Conservation (phyloP, 176 grass and related monocot genomes). For the Eleusine coracana region DNA sequence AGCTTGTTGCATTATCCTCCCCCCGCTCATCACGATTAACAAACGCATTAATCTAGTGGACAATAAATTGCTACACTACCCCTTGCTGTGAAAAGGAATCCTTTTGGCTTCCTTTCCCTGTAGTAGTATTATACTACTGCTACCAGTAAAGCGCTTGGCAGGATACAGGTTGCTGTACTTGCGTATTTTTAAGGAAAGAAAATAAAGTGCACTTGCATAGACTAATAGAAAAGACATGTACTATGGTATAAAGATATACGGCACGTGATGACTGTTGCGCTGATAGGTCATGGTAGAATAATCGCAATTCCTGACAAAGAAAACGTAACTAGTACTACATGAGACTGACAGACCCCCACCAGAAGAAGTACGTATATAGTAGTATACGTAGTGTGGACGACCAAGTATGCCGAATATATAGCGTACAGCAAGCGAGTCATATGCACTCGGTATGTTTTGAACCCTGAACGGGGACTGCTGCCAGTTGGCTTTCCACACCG, state of each 20-base stretch:
- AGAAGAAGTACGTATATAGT: too few relatives aligned
- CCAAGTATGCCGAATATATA: not conserved
- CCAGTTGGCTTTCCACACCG: not conserved
- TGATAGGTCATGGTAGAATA: not conserved
- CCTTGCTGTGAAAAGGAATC: not conserved
- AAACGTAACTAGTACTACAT: not conserved
- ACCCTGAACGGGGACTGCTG: not conserved
- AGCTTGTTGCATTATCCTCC: not conserved
- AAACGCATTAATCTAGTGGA: not conserved
- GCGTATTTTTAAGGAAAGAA: not conserved
- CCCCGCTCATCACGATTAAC: not conserved
- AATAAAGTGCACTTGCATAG: not conserved
- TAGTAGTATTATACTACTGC: not conserved
- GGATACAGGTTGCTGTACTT: not conserved
- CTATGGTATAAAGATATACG: not conserved
- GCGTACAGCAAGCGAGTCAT: not conserved
- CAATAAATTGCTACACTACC: not conserved
- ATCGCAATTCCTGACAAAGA: not conserved
- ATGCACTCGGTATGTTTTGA: not conserved
- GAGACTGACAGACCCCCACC: too few relatives aligned
- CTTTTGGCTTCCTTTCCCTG: constrained; percentile 20
- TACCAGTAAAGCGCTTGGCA: not conserved
- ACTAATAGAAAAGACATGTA: too few relatives aligned
- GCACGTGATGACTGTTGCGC: constrained; percentile 7
- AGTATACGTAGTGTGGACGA: too few relatives aligned